phyloP scores from a whole-genome alignment of 192 early-diverging fungal genomes.

The Dispira simplex region DNA sequence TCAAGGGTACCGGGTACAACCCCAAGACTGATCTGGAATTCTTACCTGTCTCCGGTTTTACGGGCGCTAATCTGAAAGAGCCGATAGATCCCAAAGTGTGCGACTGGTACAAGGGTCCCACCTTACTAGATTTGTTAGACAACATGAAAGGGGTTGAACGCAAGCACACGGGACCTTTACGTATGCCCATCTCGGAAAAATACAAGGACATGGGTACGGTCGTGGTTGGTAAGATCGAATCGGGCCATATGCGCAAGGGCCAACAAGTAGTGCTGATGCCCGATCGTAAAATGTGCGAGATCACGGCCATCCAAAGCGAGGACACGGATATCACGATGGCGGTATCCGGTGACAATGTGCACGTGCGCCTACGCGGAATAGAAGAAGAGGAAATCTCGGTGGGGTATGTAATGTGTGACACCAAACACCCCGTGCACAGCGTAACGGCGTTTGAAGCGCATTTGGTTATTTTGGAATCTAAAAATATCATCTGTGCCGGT shows the following conservation, averaged over 20 bases:
- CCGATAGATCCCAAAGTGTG: slow-evolving; percentile 39
- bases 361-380: slow-evolving; percentile 72
- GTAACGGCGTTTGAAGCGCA: slow-evolving; percentile 74
- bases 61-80: slow-evolving; percentile 94
- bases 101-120: slow-evolving; percentile 70
- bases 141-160: slow-evolving; percentile 65
- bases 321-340: slow-evolving; percentile 62
- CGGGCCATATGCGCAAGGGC: slow-evolving; percentile 79
- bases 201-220: slow-evolving; percentile 98
- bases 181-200: slow-evolving; percentile 91
- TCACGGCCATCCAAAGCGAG: slow-evolving; percentile 71
- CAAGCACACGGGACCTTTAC: slow-evolving; percentile 74
- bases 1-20: slow-evolving; percentile 82
- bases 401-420: slow-evolving; percentile 78
- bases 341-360: slow-evolving; percentile 85
- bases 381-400: slow-evolving; percentile 84
- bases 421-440: slow-evolving; percentile 62
- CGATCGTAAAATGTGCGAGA: slow-evolving; percentile 58
- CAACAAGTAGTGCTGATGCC: slow-evolving; percentile 85
- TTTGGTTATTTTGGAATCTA: slow-evolving; percentile 80
- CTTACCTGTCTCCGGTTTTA: slow-evolving; percentile 92
- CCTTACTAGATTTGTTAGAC: slow-evolving; percentile 81
- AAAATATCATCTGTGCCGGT: slow-evolving; percentile 93
- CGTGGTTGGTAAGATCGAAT: slow-evolving; percentile 92
- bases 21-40: slow-evolving; percentile 69